phyloP scores from a whole-genome alignment of 1,139 yeast species.

The Starmera stellimalicola region DNA sequence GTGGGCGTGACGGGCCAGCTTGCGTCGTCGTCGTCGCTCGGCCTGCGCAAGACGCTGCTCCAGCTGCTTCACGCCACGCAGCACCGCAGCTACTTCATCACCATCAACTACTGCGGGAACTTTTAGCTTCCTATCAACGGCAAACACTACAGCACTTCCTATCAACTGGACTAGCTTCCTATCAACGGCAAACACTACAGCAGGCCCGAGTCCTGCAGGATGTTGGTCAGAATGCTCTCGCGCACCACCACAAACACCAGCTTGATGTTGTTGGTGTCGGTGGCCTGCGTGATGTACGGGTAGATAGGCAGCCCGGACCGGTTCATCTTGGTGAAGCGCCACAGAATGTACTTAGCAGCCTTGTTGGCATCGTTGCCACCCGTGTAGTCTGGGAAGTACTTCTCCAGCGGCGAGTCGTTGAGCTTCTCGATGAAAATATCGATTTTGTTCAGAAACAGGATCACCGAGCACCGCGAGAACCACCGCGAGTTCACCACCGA shows the following conservation, averaged over 20 bases:
- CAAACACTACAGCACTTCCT: not conserved
- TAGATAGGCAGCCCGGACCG: slow-evolving; percentile 74
- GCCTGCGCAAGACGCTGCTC: slow-evolving; percentile 4
- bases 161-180: too few species aligned
- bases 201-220: slow-evolving; percentile 79
- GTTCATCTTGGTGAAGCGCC: slow-evolving; percentile 84
- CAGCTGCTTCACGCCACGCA: slow-evolving; percentile 15
- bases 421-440: slow-evolving; percentile 84
- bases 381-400: slow-evolving; percentile 80
- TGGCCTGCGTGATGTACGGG: slow-evolving; percentile 92
- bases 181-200: too few species aligned
- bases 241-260: slow-evolving; percentile 87
- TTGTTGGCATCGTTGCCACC: slow-evolving; percentile 85
- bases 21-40: too few species aligned
- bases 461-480: slow-evolving; percentile 82
- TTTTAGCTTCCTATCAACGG: too few species aligned
- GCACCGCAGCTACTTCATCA: slow-evolving; percentile 17
- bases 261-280: slow-evolving; percentile 83
- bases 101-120: slow-evolving; percentile 13
- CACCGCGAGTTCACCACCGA: slow-evolving; percentile 91
- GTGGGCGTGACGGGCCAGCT: slow-evolving; percentile 19
- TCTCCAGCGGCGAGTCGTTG: slow-evolving; percentile 72
- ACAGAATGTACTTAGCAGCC: slow-evolving; percentile 88
- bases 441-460: slow-evolving; percentile 78
- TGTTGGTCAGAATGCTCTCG: slow-evolving; percentile 80